Conservation (phyloP, 345 rosid genomes). For the Salix suchowensis region DNA sequence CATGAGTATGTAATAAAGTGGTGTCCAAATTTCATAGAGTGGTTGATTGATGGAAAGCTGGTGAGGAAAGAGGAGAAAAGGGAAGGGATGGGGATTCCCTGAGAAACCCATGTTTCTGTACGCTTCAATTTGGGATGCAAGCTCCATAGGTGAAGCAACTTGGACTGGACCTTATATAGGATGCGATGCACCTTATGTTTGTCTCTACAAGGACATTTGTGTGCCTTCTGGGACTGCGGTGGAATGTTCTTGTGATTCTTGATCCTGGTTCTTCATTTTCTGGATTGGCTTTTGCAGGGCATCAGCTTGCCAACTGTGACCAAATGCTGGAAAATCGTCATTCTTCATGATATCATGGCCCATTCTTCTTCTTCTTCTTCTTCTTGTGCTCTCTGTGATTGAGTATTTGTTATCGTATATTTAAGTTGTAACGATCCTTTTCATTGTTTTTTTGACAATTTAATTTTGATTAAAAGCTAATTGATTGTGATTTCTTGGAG, state of each 20-base stretch:
- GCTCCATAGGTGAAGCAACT: conserved; percentile 40
- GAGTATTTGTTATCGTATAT: not conserved
- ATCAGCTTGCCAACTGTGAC: not conserved
- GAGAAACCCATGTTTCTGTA: conserved; percentile 49
- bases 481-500: too few relatives aligned
- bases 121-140: conserved; percentile 58
- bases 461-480: too few relatives aligned
- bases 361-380: not conserved
- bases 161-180: conserved; percentile 51
- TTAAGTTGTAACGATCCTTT: too few relatives aligned
- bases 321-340: not conserved
- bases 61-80: conserved; percentile 46
- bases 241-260: conserved; percentile 30
- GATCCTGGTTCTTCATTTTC: conserved; percentile 3
- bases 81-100: conserved; percentile 40
- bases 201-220: conserved; percentile 45
- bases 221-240: conserved; percentile 37
- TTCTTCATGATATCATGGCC: not conserved
- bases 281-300: not conserved
- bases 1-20: conserved; percentile 53
- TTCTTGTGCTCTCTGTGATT: conserved; percentile 5
- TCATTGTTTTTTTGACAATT: too few relatives aligned
- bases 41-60: conserved; percentile 49
- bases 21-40: conserved; percentile 43
- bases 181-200: conserved; percentile 49